phyloP scores from a whole-genome alignment of 306 rosid species.

The Bauhinia variegata region DNA sequence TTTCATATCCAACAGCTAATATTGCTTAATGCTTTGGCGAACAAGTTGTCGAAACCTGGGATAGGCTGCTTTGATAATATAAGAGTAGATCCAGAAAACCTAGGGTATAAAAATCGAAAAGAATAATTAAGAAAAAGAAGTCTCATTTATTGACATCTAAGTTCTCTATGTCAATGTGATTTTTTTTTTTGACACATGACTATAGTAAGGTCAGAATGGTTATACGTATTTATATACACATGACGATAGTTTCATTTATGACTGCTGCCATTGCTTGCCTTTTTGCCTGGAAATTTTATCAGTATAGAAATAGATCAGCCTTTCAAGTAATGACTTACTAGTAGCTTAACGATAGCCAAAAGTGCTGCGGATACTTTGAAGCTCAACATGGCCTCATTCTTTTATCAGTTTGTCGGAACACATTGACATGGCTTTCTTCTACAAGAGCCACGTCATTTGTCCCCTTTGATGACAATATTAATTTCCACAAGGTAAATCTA shows the following conservation, averaged over 20 bases:
- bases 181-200: too few species aligned
- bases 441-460: constrained; percentile 69
- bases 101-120: constrained; percentile 60
- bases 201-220: too few species aligned
- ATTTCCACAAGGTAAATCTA: constrained; percentile 77
- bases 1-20: constrained; percentile 62
- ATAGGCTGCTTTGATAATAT: constrained; percentile 84
- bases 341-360: constrained; percentile 84
- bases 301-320: constrained; percentile 62
- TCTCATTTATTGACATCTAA: background rate
- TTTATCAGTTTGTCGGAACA: constrained; percentile 90
- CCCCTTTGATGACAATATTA: constrained; percentile 88
- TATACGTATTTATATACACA: background rate
- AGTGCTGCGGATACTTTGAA: constrained; percentile 95
- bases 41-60: constrained; percentile 86
- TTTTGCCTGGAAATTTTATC: constrained; percentile 80
- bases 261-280: constrained; percentile 51
- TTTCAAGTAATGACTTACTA: constrained; percentile 69
- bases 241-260: too few species aligned
- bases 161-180: background rate
- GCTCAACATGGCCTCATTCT: constrained; percentile 96
- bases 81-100: constrained; percentile 90
- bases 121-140: background rate
- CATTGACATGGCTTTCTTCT: constrained; percentile 89
- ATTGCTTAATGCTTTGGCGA: constrained; percentile 94